Conservation (phyloP, 148 eudicot species). For the Fagopyrum esculentum region DNA sequence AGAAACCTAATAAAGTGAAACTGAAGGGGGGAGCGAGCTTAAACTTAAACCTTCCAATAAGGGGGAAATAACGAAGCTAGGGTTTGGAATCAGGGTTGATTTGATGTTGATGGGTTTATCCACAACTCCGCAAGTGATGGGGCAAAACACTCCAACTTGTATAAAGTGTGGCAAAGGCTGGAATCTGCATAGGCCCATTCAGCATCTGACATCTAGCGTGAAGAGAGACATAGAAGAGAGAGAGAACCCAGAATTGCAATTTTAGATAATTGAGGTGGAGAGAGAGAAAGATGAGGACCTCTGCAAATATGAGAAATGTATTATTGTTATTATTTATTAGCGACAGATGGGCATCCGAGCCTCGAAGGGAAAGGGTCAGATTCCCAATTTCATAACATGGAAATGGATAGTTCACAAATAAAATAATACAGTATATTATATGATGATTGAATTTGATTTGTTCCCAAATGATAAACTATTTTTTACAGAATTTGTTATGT, state of each 20-base stretch:
- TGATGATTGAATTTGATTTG: no score
- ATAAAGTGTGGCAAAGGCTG: neutral
- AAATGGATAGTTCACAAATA: neutral
- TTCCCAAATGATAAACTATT: no score
- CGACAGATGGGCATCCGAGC: no score
- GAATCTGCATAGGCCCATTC: constrained; percentile 9
- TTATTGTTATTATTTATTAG: no score
- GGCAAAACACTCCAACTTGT: constrained; percentile 6
- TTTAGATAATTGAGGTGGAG: neutral
- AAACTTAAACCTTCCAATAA: constrained; percentile 6
- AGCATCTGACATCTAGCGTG: constrained; percentile 10
- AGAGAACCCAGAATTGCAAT: neutral
- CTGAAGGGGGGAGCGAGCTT: constrained; percentile 2
- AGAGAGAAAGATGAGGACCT: neutral
- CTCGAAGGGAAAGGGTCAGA: neutral
- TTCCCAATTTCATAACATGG: neutral
- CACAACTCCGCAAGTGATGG: constrained; percentile 12
- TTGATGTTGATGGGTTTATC: constrained; percentile 10
- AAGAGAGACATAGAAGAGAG: constrained; percentile 2
- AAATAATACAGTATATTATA: no score
- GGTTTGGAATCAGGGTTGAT: constrained; percentile 8
- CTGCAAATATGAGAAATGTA: neutral
- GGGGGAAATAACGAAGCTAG: constrained; percentile 2
- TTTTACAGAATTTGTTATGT: no score
- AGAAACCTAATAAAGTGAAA: neutral